Conservation (phyloP, 371 early-diverging fungal genomes). For the Fennellomyces sp. region DNA sequence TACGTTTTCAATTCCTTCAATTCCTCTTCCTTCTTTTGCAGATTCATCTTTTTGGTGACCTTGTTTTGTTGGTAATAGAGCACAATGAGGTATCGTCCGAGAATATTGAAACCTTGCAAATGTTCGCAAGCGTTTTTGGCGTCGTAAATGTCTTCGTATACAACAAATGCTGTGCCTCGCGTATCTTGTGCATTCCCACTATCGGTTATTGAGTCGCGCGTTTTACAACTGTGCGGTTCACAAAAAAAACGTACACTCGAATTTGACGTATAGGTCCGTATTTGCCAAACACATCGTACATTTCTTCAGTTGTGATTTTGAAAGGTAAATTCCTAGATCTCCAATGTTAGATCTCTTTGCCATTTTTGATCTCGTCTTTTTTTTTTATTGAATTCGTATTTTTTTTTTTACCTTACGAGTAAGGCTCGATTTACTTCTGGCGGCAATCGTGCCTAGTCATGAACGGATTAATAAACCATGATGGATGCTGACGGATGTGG, state of each 20-base stretch:
- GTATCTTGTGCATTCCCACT: conserved; percentile 88
- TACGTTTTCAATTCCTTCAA: conserved; percentile 81
- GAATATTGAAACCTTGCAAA: conserved; percentile 92
- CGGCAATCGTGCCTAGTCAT: conserved; percentile 76
- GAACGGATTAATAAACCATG: neutral
- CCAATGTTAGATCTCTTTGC: neutral
- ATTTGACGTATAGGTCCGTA: conserved; percentile 97
- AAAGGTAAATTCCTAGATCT: conserved; percentile 84
- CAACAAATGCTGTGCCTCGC: conserved; percentile 93
- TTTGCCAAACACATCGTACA: conserved; percentile 97
- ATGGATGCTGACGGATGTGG: neutral
- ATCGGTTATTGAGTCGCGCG: no score
- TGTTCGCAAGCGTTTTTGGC: conserved; percentile 97
- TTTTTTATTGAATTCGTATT: neutral
- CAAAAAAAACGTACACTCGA: conserved; percentile 59
- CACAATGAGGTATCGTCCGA: conserved; percentile 94
- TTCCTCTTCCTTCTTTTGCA: conserved; percentile 87
- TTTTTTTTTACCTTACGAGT: conserved; percentile 72
- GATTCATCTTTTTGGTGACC: conserved; percentile 79
- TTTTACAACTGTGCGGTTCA: no score
- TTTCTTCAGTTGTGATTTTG: conserved; percentile 93
- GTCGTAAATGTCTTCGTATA: conserved; percentile 97
- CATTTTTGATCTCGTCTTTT: neutral
- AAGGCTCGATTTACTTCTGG: conserved; percentile 93
- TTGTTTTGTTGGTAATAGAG: conserved; percentile 89